phyloP scores from a whole-genome alignment of 805 yeast genomes.

The Candida pseudoglaebosa region DNA sequence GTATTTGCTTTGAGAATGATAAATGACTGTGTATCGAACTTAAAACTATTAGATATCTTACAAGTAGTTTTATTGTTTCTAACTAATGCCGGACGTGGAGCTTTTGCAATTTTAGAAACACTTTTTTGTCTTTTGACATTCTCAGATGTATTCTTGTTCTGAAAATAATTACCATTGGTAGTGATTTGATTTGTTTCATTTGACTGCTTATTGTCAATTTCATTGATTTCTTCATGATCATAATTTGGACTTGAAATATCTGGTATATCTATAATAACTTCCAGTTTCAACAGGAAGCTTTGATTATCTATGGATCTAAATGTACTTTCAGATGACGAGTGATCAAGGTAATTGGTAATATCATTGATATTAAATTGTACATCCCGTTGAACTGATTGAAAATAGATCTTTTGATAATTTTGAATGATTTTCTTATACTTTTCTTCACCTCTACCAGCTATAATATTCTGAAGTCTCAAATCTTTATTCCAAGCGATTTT shows the following conservation, averaged over 20 bases:
- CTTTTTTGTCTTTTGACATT: no score
- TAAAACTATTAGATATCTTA: no score
- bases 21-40: no score
- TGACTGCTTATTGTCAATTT: background rate
- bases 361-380: conserved; percentile 15
- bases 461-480: conserved; percentile 20
- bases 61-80: no score
- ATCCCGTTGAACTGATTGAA: conserved; percentile 7
- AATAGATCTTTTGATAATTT: conserved; percentile 22
- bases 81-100: no score
- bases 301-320: background rate
- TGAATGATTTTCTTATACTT: conserved; percentile 18
- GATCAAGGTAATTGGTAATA: conserved; percentile 3
- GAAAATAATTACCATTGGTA: no score
- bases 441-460: conserved; percentile 23
- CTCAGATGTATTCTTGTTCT: no score
- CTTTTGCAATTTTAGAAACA: no score
- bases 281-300: conserved; percentile 1
- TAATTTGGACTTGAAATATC: background rate
- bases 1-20: background rate
- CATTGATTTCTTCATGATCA: background rate
- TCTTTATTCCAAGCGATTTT: conserved; percentile 11
- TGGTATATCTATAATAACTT: background rate
- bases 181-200: no score
- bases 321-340: background rate